phyloP scores from a whole-genome alignment of 192 early-diverging fungal genomes.

The Umbelopsis isabellina region DNA sequence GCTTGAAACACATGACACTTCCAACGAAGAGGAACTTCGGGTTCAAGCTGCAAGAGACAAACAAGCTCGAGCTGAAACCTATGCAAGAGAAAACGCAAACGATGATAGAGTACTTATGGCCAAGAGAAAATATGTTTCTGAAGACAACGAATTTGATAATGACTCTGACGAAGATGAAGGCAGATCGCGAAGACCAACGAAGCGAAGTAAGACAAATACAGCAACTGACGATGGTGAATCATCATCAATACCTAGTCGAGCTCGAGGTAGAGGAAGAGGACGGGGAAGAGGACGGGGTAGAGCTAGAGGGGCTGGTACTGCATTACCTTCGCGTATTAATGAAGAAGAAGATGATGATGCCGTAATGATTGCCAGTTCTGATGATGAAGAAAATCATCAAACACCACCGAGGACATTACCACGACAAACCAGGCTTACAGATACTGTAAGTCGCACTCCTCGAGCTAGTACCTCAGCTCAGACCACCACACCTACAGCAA shows the following conservation, averaged over 20 bases:
- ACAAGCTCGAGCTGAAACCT: conserved; percentile 26
- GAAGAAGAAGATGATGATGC: not conserved
- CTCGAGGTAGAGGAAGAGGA: conserved; percentile 17
- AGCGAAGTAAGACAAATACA: conserved; percentile 18
- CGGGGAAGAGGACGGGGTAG: conserved; percentile 25
- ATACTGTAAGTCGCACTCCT: not conserved
- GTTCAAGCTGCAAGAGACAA: conserved; percentile 1
- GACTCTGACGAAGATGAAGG: not conserved
- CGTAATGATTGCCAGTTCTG: not conserved
- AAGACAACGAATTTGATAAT: not conserved
- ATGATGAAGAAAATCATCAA: not conserved
- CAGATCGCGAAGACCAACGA: conserved; percentile 1
- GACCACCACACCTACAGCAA: no score
- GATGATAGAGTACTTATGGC: conserved; percentile 32
- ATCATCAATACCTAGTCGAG: not conserved
- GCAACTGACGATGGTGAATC: conserved; percentile 32
- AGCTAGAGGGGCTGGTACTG: not conserved
- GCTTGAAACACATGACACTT: not conserved
- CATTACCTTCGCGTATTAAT: not conserved
- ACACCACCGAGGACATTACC: not conserved
- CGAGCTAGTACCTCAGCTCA: not conserved
- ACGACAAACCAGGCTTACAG: conserved; percentile 2
- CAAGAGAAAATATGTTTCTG: conserved; percentile 7
- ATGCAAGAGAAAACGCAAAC: conserved; percentile 34
- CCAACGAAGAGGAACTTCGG: not conserved